Percentiles rank a stretch among this genome's conserved stretches.
These are phyloP conservation scores for Themeda triandra DNA, from an alignment of 176 grass and related monocot species.

Conservation along the genomic window DNA sequence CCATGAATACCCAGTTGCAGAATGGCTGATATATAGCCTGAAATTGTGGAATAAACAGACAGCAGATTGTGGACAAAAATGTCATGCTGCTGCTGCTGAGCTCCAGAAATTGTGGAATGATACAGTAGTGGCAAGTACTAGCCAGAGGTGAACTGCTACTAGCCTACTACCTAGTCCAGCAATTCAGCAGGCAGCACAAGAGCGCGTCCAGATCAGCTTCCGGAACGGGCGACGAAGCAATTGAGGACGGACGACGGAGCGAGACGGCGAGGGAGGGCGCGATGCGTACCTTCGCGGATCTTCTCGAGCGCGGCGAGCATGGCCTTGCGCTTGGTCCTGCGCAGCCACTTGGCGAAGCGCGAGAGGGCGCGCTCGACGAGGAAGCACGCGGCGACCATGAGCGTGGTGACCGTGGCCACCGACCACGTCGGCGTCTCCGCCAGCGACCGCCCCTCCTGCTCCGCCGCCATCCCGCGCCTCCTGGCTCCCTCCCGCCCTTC, in stretches of 20 bases:
- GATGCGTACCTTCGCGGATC: slow-evolving; percentile 67
- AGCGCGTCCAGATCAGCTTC: not conserved
- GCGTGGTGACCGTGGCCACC: slow-evolving; percentile 90
- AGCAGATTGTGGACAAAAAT: not conserved
- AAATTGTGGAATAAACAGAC: too few species aligned
- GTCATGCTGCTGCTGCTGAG: not conserved
- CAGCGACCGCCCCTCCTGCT: slow-evolving; percentile 64
- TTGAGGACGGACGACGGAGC: not conserved
- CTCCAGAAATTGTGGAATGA: not conserved
- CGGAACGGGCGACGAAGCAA: not conserved
- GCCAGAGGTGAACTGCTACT: not conserved
- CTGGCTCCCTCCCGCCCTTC: not conserved
- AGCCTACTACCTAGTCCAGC: not conserved
- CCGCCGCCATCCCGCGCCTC: not conserved
- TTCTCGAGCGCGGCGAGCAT: slow-evolving; percentile 95
- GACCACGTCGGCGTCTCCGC: slow-evolving; percentile 99
- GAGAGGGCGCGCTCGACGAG: slow-evolving; percentile 86
- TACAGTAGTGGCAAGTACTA: not conserved
- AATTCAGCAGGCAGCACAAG: not conserved
- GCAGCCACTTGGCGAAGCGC: slow-evolving; percentile 84
- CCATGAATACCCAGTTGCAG: not conserved
- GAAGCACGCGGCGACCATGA: slow-evolving; percentile 91
- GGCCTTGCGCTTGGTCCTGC: slow-evolving; percentile 93
- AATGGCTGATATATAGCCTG: not conserved
- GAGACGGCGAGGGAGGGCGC: not conserved